Evolutionary conservation across 2,329 filamentous ascomycete species (phyloP).

Genomic region (Dactylonectria estremocensis): DNA sequence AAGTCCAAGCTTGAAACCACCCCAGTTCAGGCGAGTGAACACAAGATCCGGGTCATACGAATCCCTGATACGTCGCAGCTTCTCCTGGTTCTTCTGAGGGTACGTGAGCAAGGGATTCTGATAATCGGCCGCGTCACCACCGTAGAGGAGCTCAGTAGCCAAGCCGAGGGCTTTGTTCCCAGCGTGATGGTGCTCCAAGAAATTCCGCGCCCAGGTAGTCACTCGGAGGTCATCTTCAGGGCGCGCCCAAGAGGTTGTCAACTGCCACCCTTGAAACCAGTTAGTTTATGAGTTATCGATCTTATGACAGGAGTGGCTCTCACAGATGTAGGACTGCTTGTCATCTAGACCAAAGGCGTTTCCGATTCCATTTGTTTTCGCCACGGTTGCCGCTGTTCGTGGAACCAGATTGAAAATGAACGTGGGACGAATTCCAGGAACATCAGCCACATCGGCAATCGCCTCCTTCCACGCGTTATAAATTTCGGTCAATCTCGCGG

Average conservation of each 20-base stretch:
- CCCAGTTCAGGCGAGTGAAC: conserved; percentile 54
- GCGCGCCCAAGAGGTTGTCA: conserved; percentile 55
- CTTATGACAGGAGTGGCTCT: not conserved
- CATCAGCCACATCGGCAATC: conserved; percentile 42
- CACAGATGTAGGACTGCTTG: conserved; percentile 22
- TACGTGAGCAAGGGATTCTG: conserved; percentile 55
- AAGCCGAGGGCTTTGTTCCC: conserved; percentile 51
- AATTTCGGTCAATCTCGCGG: conserved; percentile 49
- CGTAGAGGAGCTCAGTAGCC: conserved; percentile 49
- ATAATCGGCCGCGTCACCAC: conserved; percentile 49
- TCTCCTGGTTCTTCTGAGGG: conserved; percentile 51
- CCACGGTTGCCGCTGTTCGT: conserved; percentile 5
- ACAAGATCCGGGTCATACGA: conserved; percentile 52
- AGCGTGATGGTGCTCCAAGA: conserved; percentile 50
- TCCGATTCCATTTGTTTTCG: conserved; percentile 26
- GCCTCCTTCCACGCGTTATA: conserved; percentile 54
- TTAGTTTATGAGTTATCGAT: not conserved
- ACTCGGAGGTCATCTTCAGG: conserved; percentile 55
- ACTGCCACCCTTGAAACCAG: conserved; percentile 55
- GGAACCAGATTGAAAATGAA: conserved; percentile 26
- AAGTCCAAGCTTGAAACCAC: conserved; percentile 51
- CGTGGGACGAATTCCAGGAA: conserved; percentile 20
- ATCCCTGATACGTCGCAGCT: conserved; percentile 49
- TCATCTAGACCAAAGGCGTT: conserved; percentile 29
- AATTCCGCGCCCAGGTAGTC: conserved; percentile 49